Conservation (phyloP, 2,329 filamentous ascomycete genomes). For the Conoideocrella luteorostrata region DNA sequence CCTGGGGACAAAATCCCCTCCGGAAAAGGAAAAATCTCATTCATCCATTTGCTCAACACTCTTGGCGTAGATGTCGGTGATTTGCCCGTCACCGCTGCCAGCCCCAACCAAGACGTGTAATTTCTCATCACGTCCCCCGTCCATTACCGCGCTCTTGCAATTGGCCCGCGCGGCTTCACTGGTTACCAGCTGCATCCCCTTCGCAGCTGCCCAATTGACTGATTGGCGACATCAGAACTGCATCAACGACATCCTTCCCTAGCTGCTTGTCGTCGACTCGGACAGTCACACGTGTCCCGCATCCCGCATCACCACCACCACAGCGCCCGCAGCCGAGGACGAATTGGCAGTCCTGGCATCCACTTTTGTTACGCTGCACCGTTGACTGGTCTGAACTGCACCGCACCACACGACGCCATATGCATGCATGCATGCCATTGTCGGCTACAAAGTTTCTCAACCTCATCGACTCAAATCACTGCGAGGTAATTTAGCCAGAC, state of each 20-base stretch:
- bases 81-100: no score
- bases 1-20: background rate
- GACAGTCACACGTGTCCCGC: conserved; percentile 13
- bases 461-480: no score
- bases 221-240: background rate
- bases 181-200: background rate
- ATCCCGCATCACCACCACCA: background rate
- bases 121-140: background rate
- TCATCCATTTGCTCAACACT: no score
- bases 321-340: background rate
- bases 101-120: no score
- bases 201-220: background rate
- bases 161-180: background rate
- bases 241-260: background rate
- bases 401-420: background rate
- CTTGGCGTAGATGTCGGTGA: no score
- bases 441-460: no score
- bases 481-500: no score
- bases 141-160: background rate
- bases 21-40: no score
- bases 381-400: background rate
- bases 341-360: background rate
- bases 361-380: background rate
- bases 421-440: no score
- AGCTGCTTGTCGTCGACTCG: conserved; percentile 5